Evolutionary conservation across 257 asterid species (phyloP).

Genomic region (Ajuga chamaepitys): DNA sequence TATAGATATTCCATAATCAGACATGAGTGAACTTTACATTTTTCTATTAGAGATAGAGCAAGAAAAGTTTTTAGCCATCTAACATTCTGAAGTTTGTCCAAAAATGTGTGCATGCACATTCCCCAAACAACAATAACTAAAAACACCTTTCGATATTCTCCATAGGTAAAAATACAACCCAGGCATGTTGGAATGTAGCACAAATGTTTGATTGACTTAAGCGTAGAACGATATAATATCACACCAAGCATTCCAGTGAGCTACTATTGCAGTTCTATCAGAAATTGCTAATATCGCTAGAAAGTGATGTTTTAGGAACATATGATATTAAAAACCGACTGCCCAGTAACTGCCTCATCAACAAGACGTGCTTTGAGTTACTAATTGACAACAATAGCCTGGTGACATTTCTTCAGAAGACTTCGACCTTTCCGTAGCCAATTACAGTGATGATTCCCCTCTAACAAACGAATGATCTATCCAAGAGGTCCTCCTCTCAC

Average conservation of each 20-base stretch:
- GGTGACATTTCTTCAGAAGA: background rate
- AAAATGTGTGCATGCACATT: background rate
- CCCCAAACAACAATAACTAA: background rate
- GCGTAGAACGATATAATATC: background rate
- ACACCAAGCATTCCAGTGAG: background rate
- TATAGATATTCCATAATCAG: background rate
- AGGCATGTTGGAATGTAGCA: background rate
- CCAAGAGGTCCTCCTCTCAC: background rate
- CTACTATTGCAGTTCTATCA: background rate
- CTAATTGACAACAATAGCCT: background rate
- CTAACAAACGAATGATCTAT: background rate
- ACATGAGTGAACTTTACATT: background rate
- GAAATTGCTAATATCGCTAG: background rate
- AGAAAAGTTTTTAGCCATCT: background rate
- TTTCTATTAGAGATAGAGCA: background rate
- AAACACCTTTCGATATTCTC: background rate
- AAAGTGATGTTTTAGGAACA: background rate
- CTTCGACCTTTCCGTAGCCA: background rate
- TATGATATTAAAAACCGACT: background rate
- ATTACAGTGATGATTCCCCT: background rate
- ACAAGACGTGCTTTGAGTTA: background rate
- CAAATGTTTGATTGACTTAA: background rate
- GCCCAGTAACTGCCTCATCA: background rate
- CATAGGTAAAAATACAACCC: background rate
- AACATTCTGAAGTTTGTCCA: background rate